Evolutionary conservation across 2,329 filamentous ascomycete genomes (phyloP), one percentile per base, ranked within the genome.

Genomic region (Ophiostoma piceae): DNA sequence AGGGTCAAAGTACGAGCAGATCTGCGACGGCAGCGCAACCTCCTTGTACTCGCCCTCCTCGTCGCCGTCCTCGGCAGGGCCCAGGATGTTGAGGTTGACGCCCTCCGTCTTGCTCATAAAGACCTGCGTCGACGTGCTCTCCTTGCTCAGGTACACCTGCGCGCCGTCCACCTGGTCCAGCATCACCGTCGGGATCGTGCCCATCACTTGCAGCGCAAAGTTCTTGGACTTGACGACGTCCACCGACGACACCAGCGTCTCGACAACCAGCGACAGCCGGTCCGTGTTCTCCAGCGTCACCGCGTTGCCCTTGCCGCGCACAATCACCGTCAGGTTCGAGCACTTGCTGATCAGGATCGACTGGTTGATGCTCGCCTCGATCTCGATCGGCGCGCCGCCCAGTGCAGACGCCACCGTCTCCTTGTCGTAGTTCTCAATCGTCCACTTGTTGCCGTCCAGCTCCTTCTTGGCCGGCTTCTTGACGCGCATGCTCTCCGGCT

Each of bases 211-310:
- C n/a, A 98, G 83, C 16, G 93, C 94, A 78, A 99, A 97, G 79
- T 95, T 96, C 75, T 91, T 87, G 66, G 91, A 94, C 82, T 98
- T 98, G 83, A 99, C 95, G 32, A 96, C 91, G 77, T 99, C 95
- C 70, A 99, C 88, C 41, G 91, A 92, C 67, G 92, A 96, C 66
- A 98, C 92, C 12, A 98, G 88, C 0, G 89, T 92, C 75, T 98
- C 94, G 69, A 98, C 86, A 68, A 98, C 88, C 68, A 99, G 86
- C 37, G 92, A 96, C 22, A 96, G 84, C 67, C 92, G 90, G 66
- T 85, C 87, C 70, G 90, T 94, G 82, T 97, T 97, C 81, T 98
- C 95, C 74, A 98, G 86, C 5, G 93, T 94, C 73, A 99, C 91
- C n/a, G 95, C 93, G 78, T 99, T 99, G 71, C 92, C 93, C 81